phyloP scores from a whole-genome alignment of 495 filamentous ascomycete species.

The Tuber microsphaerosporum region DNA sequence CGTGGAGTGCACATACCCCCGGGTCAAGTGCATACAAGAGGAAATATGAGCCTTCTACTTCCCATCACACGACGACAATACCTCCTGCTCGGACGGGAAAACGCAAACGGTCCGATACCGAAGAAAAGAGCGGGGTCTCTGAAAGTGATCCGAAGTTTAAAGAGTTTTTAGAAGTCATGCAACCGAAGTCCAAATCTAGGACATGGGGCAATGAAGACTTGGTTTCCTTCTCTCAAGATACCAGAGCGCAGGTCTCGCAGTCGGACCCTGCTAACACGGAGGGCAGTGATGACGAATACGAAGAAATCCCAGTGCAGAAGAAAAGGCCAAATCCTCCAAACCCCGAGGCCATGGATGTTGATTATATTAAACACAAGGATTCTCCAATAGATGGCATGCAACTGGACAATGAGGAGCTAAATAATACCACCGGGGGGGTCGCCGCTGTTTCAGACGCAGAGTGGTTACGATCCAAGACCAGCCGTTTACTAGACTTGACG shows the following conservation, averaged over 20 bases:
- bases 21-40: constrained; percentile 45
- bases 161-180: constrained; percentile 82
- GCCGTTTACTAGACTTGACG: constrained; percentile 72
- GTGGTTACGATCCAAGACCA: constrained; percentile 91
- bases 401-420: constrained; percentile 1
- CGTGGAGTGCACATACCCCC: constrained; percentile 40
- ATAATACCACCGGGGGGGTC: constrained; percentile 7
- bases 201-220: constrained; percentile 58
- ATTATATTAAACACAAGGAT: constrained; percentile 22
- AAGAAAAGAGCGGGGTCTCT: constrained; percentile 20
- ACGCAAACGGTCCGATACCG: constrained; percentile 51
- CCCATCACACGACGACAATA: constrained; percentile 5
- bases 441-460: constrained; percentile 64
- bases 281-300: constrained; percentile 62
- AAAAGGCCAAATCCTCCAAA: constrained; percentile 43
- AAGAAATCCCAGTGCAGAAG: constrained; percentile 48
- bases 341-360: constrained; percentile 3
- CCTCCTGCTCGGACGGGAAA: constrained; percentile 45
- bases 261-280: constrained; percentile 38
- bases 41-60: constrained; percentile 48
- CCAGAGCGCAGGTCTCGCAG: constrained; percentile 43
- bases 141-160: constrained; percentile 67
- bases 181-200: constrained; percentile 58
- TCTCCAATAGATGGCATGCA: background rate
- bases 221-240: constrained; percentile 47